Conservation (phyloP, 371 early-diverging fungal species). For the Mortierella sp. region DNA sequence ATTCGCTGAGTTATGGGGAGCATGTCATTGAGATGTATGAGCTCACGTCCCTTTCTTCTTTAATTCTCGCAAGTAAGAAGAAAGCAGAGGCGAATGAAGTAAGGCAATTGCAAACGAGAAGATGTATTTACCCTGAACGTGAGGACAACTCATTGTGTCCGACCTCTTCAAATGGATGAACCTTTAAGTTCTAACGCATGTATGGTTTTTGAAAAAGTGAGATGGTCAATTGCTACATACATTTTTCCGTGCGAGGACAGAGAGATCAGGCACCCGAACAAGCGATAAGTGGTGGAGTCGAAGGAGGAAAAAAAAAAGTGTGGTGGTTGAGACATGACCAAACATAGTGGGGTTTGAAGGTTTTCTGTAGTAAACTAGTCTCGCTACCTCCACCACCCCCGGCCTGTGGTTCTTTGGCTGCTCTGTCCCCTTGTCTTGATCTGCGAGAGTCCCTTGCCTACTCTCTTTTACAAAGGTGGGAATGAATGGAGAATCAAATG, state of each 20-base stretch:
- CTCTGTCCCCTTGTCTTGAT: background rate
- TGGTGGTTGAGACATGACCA: conserved; percentile 8
- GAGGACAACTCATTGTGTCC: background rate
- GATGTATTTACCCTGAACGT: background rate
- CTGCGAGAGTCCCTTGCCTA: background rate
- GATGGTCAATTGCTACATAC: background rate
- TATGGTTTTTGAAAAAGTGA: background rate
- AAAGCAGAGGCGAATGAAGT: background rate
- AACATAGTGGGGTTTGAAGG: background rate
- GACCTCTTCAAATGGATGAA: background rate
- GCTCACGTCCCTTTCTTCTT: background rate
- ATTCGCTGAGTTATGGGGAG: background rate
- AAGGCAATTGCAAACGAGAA: background rate
- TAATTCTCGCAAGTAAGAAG: background rate
- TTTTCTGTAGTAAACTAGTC: background rate
- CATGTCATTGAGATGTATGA: background rate
- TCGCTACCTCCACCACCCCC: background rate
- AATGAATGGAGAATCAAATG: background rate
- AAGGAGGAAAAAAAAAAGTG: background rate
- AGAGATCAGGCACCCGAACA: conserved; percentile 8
- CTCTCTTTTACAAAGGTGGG: background rate
- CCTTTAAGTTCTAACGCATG: background rate
- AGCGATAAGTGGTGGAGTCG: background rate
- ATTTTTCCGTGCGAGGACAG: background rate
- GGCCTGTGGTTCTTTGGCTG: background rate